These are phyloP conservation scores for Blastocystis sp. DNA, from an alignment of 352 stramenopile genomes.

Conservation along the genomic window DNA sequence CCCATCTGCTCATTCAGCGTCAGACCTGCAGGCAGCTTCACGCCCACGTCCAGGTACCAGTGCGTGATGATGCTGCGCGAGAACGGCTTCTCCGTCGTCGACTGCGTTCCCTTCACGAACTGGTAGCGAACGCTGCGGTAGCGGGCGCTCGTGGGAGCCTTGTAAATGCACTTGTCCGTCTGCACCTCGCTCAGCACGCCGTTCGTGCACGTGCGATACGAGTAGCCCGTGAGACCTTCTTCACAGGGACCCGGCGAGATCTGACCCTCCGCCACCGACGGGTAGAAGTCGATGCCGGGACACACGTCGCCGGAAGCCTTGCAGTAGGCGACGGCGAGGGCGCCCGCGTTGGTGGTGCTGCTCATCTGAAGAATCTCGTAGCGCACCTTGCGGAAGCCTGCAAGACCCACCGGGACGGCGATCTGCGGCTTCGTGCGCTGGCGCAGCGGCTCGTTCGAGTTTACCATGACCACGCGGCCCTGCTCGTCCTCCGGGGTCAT, in stretches of 20 bases:
- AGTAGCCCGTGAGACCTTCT: constrained; percentile 20
- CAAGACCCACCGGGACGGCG: neutral
- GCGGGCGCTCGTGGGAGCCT: neutral
- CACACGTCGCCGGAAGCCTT: constrained; percentile 5
- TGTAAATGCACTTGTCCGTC: neutral
- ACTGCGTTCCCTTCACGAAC: constrained; percentile 16
- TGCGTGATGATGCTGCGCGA: neutral
- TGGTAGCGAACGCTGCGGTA: neutral
- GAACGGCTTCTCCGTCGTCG: neutral
- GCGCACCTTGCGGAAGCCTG: neutral
- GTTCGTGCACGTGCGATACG: constrained; percentile 1
- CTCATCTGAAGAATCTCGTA: neutral
- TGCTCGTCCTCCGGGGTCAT: neutral
- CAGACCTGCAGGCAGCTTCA: neutral
- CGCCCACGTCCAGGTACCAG: neutral
- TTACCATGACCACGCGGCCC: neutral
- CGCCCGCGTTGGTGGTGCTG: neutral
- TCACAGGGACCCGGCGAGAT: neutral
- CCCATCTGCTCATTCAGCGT: neutral
- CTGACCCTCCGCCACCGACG: constrained; percentile 7
- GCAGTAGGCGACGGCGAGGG: neutral
- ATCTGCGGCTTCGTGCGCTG: neutral
- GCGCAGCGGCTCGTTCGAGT: neutral
- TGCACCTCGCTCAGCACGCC: neutral
- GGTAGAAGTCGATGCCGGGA: constrained; percentile 3